Base-by-base conservation (phyloP, 371 early-diverging fungal genomes). In the Mucor lusitanicus region DNA sequence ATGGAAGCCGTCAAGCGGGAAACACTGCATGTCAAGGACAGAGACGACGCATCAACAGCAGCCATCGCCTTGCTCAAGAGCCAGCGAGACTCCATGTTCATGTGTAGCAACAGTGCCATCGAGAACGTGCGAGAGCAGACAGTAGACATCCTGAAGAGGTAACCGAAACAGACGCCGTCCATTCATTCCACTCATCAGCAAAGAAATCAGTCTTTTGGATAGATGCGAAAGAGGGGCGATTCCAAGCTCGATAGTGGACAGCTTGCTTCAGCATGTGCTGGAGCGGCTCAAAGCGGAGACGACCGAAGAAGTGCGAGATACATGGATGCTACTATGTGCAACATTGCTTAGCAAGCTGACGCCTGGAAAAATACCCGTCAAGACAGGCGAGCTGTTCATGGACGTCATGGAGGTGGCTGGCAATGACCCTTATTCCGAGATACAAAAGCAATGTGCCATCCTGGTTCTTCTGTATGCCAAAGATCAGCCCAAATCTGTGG, bases 291-390 rank as follows among this genome's bases (percentile, higher is more conserved):
- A 58, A 33, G 8, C 28, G 40, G 77, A 77, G 30, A 33, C 40
- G 7, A 77, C 77, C 11, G 77, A 77, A 27, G 77, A 77, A 44
- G 69, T 77, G 27, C 62, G 77, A 42, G 61, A 61, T 0, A 40
- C 23, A 8, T 77, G 77, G 77, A 62, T 74, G 55, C 54, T 65
- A 12, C 6, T 72, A 12, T 44, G 54, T 25, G 30, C 40, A 3
- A 56, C 25, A 6, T 44, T 72, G 15, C 17, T 63, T 2, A 12
- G 23, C 19, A 61, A 35, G 21, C 15, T 61, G 13, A 19, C 19
- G 25, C 48, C 44, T 15, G 8, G 23, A 44, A 64, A 73, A 8
- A 23, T 61, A 11, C 6, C 37, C 3, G 28, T 63, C 12, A 35
- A 28, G 3, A 50, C 63, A 6, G 56, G 65, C 6, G 73, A 70